Evolutionary conservation across 2,329 filamentous ascomycete species (phyloP).

Genomic region (Orbilia brochopaga): DNA sequence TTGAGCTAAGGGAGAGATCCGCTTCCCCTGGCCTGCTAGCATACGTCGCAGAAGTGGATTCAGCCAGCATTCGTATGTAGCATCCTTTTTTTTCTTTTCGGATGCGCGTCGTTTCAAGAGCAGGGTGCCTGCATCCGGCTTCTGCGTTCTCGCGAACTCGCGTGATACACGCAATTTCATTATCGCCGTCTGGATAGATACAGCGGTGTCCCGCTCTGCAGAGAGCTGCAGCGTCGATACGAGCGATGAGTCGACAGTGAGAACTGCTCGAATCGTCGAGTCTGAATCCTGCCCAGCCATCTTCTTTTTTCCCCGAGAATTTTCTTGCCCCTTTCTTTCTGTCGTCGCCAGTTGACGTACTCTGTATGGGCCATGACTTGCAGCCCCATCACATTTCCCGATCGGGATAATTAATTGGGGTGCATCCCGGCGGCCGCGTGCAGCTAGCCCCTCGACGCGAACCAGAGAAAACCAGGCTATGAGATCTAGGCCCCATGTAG

Average conservation of each 20-base stretch:
- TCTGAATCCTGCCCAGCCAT: constrained; percentile 31
- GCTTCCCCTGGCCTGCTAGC: constrained; percentile 30
- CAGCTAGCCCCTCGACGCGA: not conserved
- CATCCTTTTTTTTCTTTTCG: not conserved
- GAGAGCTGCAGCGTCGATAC: not conserved
- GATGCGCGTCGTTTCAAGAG: constrained; percentile 12
- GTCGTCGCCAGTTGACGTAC: constrained; percentile 23
- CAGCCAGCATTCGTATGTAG: constrained; percentile 14
- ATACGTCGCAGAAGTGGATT: constrained; percentile 18
- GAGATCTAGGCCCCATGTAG: constrained; percentile 3
- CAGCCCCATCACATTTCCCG: constrained; percentile 42
- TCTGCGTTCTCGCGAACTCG: constrained; percentile 11
- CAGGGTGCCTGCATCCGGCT: constrained; percentile 14
- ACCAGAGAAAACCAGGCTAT: not conserved
- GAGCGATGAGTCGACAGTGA: not conserved
- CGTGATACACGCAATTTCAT: constrained; percentile 5
- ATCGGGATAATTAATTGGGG: constrained; percentile 41
- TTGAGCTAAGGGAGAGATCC: constrained; percentile 47
- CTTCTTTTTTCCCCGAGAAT: constrained; percentile 13
- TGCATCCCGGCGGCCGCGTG: constrained; percentile 7
- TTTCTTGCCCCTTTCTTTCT: not conserved
- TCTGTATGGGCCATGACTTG: not conserved
- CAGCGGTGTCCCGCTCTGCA: not conserved
- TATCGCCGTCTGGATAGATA: not conserved
- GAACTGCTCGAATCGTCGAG: constrained; percentile 6